Conservation (phyloP, 768 basidiomycete species). For the Sporobolomyces roseus region DNA sequence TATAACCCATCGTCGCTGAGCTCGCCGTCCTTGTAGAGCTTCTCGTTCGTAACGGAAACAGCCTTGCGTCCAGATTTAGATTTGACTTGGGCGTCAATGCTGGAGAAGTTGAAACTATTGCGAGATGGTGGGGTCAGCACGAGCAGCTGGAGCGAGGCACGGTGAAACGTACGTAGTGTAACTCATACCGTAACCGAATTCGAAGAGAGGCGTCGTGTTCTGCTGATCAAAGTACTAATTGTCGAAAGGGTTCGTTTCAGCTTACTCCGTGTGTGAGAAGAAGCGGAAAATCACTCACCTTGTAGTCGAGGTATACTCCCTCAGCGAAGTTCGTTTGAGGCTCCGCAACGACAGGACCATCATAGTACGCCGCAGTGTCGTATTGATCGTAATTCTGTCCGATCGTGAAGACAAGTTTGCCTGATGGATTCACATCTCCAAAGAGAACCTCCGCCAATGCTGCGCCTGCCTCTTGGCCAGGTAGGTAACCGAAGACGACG, state of each 20-base stretch:
- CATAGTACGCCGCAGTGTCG: constrained; percentile 48
- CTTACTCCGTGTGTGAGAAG: too few species aligned
- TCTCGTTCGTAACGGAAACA: constrained; percentile 33
- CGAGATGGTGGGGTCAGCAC: not conserved
- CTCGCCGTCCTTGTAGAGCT: constrained; percentile 20
- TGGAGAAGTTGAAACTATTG: constrained; percentile 44
- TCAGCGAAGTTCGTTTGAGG: constrained; percentile 42
- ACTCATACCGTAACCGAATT: constrained; percentile 48
- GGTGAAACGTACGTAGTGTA: constrained; percentile 24
- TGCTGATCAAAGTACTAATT: constrained; percentile 33
- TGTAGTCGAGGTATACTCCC: constrained; percentile 48
- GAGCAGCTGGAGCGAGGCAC: not conserved
- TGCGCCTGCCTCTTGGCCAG: constrained; percentile 57
- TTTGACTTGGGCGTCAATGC: constrained; percentile 22
- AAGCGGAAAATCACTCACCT: constrained; percentile 21
- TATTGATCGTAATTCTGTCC: constrained; percentile 28
- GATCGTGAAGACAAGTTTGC: constrained; percentile 54
- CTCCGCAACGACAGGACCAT: not conserved
- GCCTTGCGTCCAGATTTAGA: not conserved
- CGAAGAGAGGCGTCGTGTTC: constrained; percentile 39
- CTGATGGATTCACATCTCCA: constrained; percentile 61
- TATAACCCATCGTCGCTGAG: constrained; percentile 8
- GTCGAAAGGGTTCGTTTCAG: too few species aligned
- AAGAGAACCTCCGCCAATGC: constrained; percentile 61
- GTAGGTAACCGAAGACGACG: constrained; percentile 21